These are phyloP conservation scores for Orbilia oligospora DNA, from an alignment of 2,329 filamentous ascomycete genomes.

Conservation along the genomic window DNA sequence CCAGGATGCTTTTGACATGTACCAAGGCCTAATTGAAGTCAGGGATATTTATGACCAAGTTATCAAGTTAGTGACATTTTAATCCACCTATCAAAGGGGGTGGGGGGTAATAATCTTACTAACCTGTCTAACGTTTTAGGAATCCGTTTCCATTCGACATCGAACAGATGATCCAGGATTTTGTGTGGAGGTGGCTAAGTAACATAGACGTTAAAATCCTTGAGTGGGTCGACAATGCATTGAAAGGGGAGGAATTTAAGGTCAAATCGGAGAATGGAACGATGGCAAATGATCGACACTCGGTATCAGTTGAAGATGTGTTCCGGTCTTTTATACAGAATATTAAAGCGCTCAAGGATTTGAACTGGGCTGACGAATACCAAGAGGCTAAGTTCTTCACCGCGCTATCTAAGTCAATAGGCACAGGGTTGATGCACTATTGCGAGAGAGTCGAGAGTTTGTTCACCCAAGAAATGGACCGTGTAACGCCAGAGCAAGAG, in stretches of 20 bases:
- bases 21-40: slow-evolving; percentile 88
- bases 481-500: slow-evolving; percentile 87
- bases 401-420: slow-evolving; percentile 85
- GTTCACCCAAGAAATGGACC: slow-evolving; percentile 93
- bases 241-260: slow-evolving; percentile 89
- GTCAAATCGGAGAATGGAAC: slow-evolving; percentile 75
- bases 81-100: no score
- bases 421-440: slow-evolving; percentile 85
- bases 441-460: slow-evolving; percentile 90
- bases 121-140: slow-evolving; percentile 20
- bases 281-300: slow-evolving; percentile 75
- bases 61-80: slow-evolving; percentile 63
- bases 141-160: slow-evolving; percentile 87
- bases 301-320: slow-evolving; percentile 91
- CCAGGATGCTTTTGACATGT: slow-evolving; percentile 93
- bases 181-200: slow-evolving; percentile 95
- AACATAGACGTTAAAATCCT: slow-evolving; percentile 84
- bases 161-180: slow-evolving; percentile 86
- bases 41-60: slow-evolving; percentile 82
- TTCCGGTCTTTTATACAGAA: slow-evolving; percentile 95
- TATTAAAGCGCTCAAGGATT: slow-evolving; percentile 84
- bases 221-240: slow-evolving; percentile 88
- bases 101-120: no score
- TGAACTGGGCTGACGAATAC: slow-evolving; percentile 93
- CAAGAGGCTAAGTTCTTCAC: slow-evolving; percentile 99